phyloP scores from a whole-genome alignment of 768 basidiomycete species.

The Suillus sp. region DNA sequence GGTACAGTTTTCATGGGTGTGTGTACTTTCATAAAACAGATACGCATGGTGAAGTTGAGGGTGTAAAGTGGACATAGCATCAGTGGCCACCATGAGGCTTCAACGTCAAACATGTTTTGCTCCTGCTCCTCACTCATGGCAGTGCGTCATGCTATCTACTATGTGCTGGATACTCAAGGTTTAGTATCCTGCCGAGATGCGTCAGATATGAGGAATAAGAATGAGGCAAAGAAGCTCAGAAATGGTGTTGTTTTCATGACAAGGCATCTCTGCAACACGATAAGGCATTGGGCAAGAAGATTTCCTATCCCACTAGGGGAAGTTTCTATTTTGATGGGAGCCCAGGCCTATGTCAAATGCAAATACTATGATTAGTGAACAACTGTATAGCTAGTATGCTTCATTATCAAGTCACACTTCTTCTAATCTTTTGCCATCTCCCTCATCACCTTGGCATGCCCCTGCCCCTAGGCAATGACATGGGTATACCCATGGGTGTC shows the following conservation, averaged over 20 bases:
- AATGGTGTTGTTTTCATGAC: slow-evolving; percentile 22
- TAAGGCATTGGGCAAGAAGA: slow-evolving; percentile 25
- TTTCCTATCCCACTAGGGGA: not conserved
- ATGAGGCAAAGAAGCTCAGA: not conserved
- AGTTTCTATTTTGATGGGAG: not conserved
- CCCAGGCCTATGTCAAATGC: slow-evolving; percentile 7
- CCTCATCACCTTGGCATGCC: slow-evolving; percentile 72
- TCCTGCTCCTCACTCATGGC: not conserved
- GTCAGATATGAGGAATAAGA: not conserved
- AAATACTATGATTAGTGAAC: slow-evolving; percentile 17
- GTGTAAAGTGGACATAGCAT: slow-evolving; percentile 12
- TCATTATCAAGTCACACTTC: slow-evolving; percentile 9
- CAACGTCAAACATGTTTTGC: not conserved
- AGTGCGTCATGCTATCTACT: not conserved
- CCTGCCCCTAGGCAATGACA: slow-evolving; percentile 55
- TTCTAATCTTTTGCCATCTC: slow-evolving; percentile 20
- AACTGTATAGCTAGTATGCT: slow-evolving; percentile 25
- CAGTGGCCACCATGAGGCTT: not conserved
- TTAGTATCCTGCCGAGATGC: not conserved
- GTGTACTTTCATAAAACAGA: not conserved
- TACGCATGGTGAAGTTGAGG: slow-evolving; percentile 1
- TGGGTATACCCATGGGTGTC: too few relatives aligned
- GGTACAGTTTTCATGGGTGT: not conserved
- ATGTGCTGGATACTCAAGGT: too few relatives aligned
- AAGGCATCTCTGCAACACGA: slow-evolving; percentile 14